Percentiles rank a stretch among this genome's conserved stretches.
Conservation (phyloP, 257 asterid genomes). For the Anisodus tanguticus region DNA sequence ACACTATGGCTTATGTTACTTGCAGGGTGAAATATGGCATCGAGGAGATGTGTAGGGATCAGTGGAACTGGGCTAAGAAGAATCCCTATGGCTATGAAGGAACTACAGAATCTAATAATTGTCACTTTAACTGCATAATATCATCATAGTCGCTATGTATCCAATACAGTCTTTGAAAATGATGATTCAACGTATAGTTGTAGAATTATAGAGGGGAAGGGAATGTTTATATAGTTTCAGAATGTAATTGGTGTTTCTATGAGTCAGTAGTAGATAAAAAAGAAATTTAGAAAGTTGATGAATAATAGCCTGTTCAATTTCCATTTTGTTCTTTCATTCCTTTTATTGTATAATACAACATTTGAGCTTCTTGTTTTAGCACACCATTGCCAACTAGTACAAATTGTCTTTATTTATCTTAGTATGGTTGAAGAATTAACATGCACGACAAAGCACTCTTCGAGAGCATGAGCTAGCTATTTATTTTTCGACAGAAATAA, state of each 20-base stretch:
- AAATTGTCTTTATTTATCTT: background rate
- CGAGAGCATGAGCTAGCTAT: background rate
- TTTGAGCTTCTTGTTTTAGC: background rate
- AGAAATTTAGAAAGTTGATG: background rate
- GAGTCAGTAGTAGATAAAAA: background rate
- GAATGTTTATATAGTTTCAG: conserved; percentile 22
- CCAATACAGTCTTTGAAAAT: background rate
- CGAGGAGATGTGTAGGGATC: conserved; percentile 90
- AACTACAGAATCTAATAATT: conserved; percentile 35
- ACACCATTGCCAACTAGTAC: background rate
- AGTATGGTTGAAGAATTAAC: background rate
- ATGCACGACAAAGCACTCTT: background rate
- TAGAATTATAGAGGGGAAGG: background rate
- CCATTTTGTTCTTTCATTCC: conserved; percentile 23
- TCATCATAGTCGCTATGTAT: background rate
- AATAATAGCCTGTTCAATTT: conserved; percentile 14
- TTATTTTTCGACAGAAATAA: no score
- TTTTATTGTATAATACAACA: background rate
- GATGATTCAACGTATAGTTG: background rate
- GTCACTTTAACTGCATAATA: conserved; percentile 1
- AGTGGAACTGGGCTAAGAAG: conserved; percentile 99
- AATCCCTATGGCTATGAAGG: conserved; percentile 80
- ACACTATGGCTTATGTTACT: background rate
- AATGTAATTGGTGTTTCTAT: background rate
- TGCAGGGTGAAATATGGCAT: conserved; percentile 80